Evolutionary conservation across 148 eudicot genomes (phyloP), one percentile per base, ranked within the genome.

Genomic region (Rhododendron kiyosumense): DNA sequence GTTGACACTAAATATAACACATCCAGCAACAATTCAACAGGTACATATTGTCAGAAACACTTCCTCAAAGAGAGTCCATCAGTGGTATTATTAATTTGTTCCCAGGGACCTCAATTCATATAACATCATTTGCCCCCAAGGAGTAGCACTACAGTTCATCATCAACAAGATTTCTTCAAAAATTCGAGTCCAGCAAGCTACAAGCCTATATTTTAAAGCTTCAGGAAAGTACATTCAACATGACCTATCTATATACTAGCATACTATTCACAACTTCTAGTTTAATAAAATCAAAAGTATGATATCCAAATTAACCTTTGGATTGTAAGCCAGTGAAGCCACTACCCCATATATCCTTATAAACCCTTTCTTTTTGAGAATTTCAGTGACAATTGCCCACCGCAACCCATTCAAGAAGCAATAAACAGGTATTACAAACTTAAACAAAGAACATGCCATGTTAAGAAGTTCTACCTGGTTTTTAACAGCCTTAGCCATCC

Each of bases 401-500:
- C n/a, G 17, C 45, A 48, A 52, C 3, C 41, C 85, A 32, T 49
- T 74, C 51, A 54, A 22, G 8, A 54, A 76, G 69, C 49, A 52
- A 51, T 36, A 49, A 22, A 52, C 3, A 34, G 45, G 38, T 32
- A 32, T 14, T 14, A 28, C 38, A 26, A 12, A 30, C 46, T 30
- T 54, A 9, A 34, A 49, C 26, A 30, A 32, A 48, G 48, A 71
- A 71, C 28, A 7, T 45, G 8, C 51, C 67, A 81, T 14, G 63
- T 74, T 26, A 46, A 65, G 13, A 86, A 59, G 36, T 43, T 34
- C 38, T 89, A 97, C 99, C 98, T 97, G 98, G 89, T 95, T 97
- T 57, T 85, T 81, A 78, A 94, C 99, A 71, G 99, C 96, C 93
- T 97, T 97, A 3, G 94, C 92, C 98, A 94, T 95, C 63, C 95